Evolutionary conservation across 371 early-diverging fungal genomes (phyloP).

Genomic region (Mortierella sp.): DNA sequence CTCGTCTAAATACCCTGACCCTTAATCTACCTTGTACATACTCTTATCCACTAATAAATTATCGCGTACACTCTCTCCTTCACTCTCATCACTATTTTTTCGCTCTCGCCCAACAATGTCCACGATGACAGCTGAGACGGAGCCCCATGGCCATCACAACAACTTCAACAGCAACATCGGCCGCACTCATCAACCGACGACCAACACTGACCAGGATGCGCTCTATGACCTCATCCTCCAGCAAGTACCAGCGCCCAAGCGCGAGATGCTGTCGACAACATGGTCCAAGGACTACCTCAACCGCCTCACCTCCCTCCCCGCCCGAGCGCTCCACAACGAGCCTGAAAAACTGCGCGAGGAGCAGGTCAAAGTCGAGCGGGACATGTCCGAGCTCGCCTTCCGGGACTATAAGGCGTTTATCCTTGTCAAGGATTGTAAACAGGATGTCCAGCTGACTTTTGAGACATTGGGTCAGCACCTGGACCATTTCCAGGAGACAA

Average conservation of each 20-base stretch:
- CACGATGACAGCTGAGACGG: constrained; percentile 27
- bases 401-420: constrained; percentile 80
- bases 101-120: neutral
- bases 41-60: neutral
- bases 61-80: neutral
- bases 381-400: constrained; percentile 80
- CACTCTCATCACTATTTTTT: neutral
- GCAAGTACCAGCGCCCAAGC: constrained; percentile 46
- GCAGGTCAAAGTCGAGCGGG: constrained; percentile 69
- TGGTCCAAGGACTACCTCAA: constrained; percentile 77
- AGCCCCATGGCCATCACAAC: neutral
- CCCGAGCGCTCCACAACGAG: constrained; percentile 70
- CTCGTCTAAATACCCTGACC: constrained; percentile 8
- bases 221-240: constrained; percentile 54
- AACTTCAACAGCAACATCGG: neutral
- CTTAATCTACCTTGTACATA: constrained; percentile 12
- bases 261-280: constrained; percentile 52
- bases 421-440: constrained; percentile 73
- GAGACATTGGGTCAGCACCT: constrained; percentile 68
- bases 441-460: constrained; percentile 68
- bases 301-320: constrained; percentile 71
- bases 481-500: constrained; percentile 60
- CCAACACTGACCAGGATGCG: constrained; percentile 51
- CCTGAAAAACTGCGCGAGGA: constrained; percentile 67
- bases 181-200: constrained; percentile 8